Evolutionary conservation across 257 asterid genomes (phyloP), one percentile per base, ranked within the genome.

Genomic region (Nicotiana paniculata): DNA sequence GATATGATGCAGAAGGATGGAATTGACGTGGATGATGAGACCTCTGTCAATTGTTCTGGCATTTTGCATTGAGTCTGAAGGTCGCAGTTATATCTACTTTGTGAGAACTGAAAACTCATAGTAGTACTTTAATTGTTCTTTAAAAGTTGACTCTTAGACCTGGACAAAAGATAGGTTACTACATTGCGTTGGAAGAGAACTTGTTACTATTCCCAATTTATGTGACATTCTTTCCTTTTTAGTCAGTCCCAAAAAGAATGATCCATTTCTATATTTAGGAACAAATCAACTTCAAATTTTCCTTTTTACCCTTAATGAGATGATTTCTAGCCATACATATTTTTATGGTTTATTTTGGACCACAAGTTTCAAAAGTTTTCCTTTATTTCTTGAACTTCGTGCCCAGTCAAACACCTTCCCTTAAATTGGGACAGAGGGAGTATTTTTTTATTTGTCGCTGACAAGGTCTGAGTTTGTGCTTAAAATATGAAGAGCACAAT

Each of bases 1-100:
- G 67, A 76, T 33, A 68, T 80, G 81, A 87, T 87, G 87, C 79
- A 48, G 57, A 63, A 84, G 70, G 88, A 85, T 80, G 86, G 82
- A 62, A 82, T 82, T 58, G 43, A 21, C 9, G 4, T 81, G 84
- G 80, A 85, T 68, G 81, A 66, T 9, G 64, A 76, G 76, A 62
- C 48, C 83, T 35, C 54, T 81, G 48, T 39, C 57, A 81, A 66
- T 4, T 28, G 32, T 55, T 46, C 66, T 53, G 79, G 59, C 43
- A 16, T 64, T 79, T 13, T 32, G 59, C 33, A 13, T 64, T 53
- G 48, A 12, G 35, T 8, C 10, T 43, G 48, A 43, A 43, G 11
- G 48, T 43, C 48, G 48, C 48, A 43, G 11, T 7, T 8, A 43
- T 43, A 43, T 43, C 48, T 43, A 43, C 48, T 43, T 43, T 8